phyloP scores from a whole-genome alignment of 805 yeast genomes.

The Teunomyces kruisii region DNA sequence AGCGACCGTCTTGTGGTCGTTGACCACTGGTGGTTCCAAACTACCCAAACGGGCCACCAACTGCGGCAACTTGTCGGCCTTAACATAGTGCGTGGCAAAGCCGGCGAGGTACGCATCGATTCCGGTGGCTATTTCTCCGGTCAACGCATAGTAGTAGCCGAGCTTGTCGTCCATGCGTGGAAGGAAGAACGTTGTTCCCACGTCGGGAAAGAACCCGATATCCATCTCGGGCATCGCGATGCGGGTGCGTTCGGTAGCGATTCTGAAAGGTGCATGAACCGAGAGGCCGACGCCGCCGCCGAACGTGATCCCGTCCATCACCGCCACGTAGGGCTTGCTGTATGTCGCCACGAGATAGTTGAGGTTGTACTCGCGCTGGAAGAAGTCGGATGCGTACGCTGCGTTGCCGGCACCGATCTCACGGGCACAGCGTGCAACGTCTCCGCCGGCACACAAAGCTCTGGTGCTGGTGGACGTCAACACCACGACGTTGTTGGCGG shows the following conservation, averaged over 20 bases:
- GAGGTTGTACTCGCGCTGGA: constrained; percentile 77
- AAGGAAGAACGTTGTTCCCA: constrained; percentile 87
- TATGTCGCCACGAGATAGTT: constrained; percentile 80
- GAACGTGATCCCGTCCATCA: constrained; percentile 92
- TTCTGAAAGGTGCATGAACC: constrained; percentile 87
- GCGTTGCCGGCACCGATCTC: constrained; percentile 50
- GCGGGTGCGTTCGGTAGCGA: constrained; percentile 88
- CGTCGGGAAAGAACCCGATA: constrained; percentile 95
- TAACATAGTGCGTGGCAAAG: constrained; percentile 86
- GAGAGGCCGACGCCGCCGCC: constrained; percentile 97
- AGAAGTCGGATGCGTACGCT: constrained; percentile 58
- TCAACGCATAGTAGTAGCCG: constrained; percentile 83
- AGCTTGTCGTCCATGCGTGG: constrained; percentile 79
- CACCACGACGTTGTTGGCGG: constrained; percentile 61
- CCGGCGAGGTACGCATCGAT: constrained; percentile 82
- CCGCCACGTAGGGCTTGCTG: constrained; percentile 79
- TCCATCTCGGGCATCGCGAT: constrained; percentile 98
- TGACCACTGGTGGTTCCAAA: constrained; percentile 46
- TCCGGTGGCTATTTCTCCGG: constrained; percentile 79
- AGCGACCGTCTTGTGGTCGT: constrained; percentile 27
- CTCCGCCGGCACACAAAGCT: constrained; percentile 96
- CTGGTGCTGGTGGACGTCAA: constrained; percentile 64
- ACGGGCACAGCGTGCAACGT: constrained; percentile 77
- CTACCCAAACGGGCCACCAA: constrained; percentile 66
- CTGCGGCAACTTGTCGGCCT: constrained; percentile 59